phyloP scores from a whole-genome alignment of 495 filamentous ascomycete genomes.

The Monascus purpureus region DNA sequence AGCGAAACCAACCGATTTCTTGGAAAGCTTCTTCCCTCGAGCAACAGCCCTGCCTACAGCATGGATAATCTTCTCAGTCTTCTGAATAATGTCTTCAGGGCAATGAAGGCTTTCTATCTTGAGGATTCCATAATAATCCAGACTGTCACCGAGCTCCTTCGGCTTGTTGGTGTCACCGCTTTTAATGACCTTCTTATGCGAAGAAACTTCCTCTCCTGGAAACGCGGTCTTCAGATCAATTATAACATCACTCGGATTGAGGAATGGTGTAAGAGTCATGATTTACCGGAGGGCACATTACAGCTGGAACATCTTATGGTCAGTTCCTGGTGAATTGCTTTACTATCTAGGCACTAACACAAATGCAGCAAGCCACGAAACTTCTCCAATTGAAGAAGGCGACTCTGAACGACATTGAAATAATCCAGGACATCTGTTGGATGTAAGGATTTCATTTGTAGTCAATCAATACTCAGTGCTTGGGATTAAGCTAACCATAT shows the following conservation, averaged over 20 bases:
- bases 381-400: constrained; percentile 98
- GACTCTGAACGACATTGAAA: constrained; percentile 97
- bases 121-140: constrained; percentile 93
- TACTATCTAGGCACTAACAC: constrained; percentile 13
- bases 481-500: constrained; percentile 4
- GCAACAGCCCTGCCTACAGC: constrained; percentile 81
- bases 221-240: constrained; percentile 97
- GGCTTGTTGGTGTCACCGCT: constrained; percentile 90
- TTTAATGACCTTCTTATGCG: constrained; percentile 99
- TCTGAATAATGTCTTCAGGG: constrained; percentile 93
- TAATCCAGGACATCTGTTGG: constrained; percentile 99
- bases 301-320: constrained; percentile 98
- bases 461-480: too few species aligned
- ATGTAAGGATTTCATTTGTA: constrained; percentile 56
- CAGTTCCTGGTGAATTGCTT: constrained; percentile 9
- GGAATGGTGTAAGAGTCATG: constrained; percentile 99
- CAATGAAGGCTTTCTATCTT: constrained; percentile 95
- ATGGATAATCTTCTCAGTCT: constrained; percentile 98
- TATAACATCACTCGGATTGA: constrained; percentile 99
- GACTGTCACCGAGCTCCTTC: constrained; percentile 84
- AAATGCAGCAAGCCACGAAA: constrained; percentile 82
- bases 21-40: constrained; percentile 83
- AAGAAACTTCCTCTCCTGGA: constrained; percentile 98
- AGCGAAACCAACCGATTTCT: constrained; percentile 97
- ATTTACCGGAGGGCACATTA: constrained; percentile 96